Evolutionary conservation across 2,329 filamentous ascomycete genomes (phyloP), one percentile per base, ranked within the genome.

Genomic region (Ascochyta clinopodiicola): DNA sequence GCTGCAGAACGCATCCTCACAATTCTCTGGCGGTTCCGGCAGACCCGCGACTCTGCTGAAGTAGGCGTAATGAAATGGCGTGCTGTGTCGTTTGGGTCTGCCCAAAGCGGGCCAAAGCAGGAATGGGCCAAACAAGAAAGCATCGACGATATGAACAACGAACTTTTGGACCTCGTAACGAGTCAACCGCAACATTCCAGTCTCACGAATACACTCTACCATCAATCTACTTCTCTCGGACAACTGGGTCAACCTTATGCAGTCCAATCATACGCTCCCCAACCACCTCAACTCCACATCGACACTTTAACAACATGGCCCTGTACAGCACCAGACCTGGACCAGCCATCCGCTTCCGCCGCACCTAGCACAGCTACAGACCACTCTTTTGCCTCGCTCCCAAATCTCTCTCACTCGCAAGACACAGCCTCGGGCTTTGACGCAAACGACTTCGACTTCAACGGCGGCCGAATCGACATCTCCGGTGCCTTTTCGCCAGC

Each of bases 381-480:
- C 42, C 68, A 64, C 47, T 69, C 67, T 1, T 68, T 68, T 15
- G 63, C 66, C 25, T 65, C 64, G 6, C 57, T 71, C 2, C 58
- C 66, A 1, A 61, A 59, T 31, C 54, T 68, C 2, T 51, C 63
- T 1, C 62, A 69, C n/a, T 57, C 50, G 13, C 65, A 68, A 37
- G 70, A 65, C 42, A 55, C 60, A 2, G 38, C 55, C 4, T 50
- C 54, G 6, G 53, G 63, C 6, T 65, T 55, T 21, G 57, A 71
- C 25, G 61, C 71, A 19, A 77, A 77, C 50, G 67, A 69, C 12
- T 75, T 78, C 58, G 75, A 79, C 59, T 79, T 79, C 66, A 64
- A 60, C 19, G 71, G 67, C 44, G 74, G 75, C 12, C 73, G 75
- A 35, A 77, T 80, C 51, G 70, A 72, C 48, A 71, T 79, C 19